A percentile compares a stretch with the other conserved stretches of the same genome.
Evolutionary conservation across 1,284 basidiomycete species (phyloP).

Genomic region (Ganoderma meredithae): DNA sequence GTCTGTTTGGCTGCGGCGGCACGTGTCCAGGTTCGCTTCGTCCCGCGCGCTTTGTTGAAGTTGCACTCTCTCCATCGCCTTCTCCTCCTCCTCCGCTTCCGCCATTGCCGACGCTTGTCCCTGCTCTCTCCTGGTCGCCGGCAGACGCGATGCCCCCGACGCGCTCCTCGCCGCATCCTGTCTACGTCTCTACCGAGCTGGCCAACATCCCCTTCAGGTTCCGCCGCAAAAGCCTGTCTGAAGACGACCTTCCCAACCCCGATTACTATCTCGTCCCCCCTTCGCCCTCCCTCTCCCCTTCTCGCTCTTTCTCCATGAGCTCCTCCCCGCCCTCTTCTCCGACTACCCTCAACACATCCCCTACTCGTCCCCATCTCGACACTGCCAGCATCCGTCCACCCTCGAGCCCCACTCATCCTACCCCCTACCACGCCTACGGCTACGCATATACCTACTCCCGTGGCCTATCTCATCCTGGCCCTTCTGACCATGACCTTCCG

Average conservation of each 20-base stretch:
- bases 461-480: slow-evolving; percentile 9
- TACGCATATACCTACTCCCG: slow-evolving; percentile 28
- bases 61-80: slow-evolving; percentile 11
- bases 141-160: slow-evolving; percentile 24
- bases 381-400: slow-evolving; percentile 16
- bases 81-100: slow-evolving; percentile 9
- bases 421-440: slow-evolving; percentile 22
- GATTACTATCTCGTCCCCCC: slow-evolving; percentile 23
- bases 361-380: slow-evolving; percentile 21
- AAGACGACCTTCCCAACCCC: slow-evolving; percentile 27
- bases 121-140: background rate
- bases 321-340: slow-evolving; percentile 32
- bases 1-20: slow-evolving; percentile 12
- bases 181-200: slow-evolving; percentile 16
- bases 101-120: slow-evolving; percentile 1
- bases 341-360: slow-evolving; percentile 22
- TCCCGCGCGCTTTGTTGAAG: background rate
- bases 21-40: background rate
- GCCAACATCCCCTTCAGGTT: slow-evolving; percentile 34
- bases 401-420: slow-evolving; percentile 25
- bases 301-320: slow-evolving; percentile 29
- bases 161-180: slow-evolving; percentile 10
- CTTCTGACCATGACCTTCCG: slow-evolving; percentile 16
- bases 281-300: slow-evolving; percentile 30
- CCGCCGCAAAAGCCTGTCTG: slow-evolving; percentile 35